Conservation (phyloP, 2,329 filamentous ascomycete genomes). For the Fusarium xyrophilum region DNA sequence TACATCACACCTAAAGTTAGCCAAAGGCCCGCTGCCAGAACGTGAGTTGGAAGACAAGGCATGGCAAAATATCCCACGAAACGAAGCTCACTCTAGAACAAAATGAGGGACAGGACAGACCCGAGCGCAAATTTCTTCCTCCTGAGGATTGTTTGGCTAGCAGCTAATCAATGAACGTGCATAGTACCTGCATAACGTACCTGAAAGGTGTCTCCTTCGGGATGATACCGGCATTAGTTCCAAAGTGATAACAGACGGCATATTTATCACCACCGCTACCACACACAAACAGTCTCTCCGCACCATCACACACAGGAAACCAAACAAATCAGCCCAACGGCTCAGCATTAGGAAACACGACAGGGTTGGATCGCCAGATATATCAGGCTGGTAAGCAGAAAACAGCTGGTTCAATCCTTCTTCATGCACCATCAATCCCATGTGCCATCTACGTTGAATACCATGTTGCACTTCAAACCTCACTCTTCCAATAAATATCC, state of each 20-base stretch:
- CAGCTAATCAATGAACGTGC: neutral
- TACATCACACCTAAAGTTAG: neutral
- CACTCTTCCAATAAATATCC: constrained; percentile 13
- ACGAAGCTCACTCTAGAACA: constrained; percentile 20
- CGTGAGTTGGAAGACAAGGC: neutral
- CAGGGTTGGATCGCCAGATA: neutral
- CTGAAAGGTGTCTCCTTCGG: constrained; percentile 24
- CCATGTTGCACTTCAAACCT: neutral
- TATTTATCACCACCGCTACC: neutral
- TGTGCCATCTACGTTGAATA: neutral
- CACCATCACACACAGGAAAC: neutral
- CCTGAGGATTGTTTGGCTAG: neutral
- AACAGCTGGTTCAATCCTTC: constrained; percentile 10
- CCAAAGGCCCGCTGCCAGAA: constrained; percentile 19
- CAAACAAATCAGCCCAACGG: constrained; percentile 1
- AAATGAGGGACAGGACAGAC: constrained; percentile 2
- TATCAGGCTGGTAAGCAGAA: neutral
- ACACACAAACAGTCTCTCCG: neutral
- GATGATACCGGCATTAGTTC: constrained; percentile 13
- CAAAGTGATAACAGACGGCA: neutral
- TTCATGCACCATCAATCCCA: constrained; percentile 13
- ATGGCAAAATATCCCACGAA: constrained; percentile 36
- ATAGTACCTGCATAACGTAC: constrained; percentile 21
- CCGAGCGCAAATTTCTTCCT: constrained; percentile 6
- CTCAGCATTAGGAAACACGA: neutral